These are phyloP conservation scores for Lodderomyces parapsilosis DNA, from an alignment of 1,139 yeast species.

Conservation along the genomic window DNA sequence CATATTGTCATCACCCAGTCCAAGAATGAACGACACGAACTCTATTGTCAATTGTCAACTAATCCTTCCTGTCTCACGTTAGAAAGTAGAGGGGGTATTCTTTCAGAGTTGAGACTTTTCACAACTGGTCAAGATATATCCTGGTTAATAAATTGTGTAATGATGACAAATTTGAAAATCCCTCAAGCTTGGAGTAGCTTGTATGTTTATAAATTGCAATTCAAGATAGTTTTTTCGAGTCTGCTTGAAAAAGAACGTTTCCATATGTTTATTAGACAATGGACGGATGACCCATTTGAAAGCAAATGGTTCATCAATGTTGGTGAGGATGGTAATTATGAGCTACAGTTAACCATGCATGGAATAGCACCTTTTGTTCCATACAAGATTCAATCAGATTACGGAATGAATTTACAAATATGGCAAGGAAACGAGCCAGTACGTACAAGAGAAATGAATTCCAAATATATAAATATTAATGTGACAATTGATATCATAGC, in stretches of 20 bases:
- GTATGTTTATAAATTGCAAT: conserved; percentile 46
- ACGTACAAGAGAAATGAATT: too few relatives aligned
- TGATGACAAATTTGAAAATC: conserved; percentile 41
- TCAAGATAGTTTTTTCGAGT: conserved; percentile 15
- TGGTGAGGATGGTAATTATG: conserved; percentile 19
- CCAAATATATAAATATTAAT: conserved; percentile 12
- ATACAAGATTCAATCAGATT: conserved; percentile 25
- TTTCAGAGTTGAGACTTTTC: conserved; percentile 14
- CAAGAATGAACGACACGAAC: conserved; percentile 8
- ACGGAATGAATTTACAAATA: conserved; percentile 41
- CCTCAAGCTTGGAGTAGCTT: conserved; percentile 64
- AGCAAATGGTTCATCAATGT: conserved; percentile 71
- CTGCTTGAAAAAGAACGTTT: conserved; percentile 23
- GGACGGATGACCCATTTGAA: conserved; percentile 65
- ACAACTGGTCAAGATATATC: conserved; percentile 36
- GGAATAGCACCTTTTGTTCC: conserved; percentile 84
- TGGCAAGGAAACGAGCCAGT: conserved; percentile 45
- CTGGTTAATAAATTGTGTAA: conserved; percentile 45
- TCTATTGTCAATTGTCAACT: conserved; percentile 1
- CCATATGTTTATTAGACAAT: conserved; percentile 68
- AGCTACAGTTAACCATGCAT: conserved; percentile 49
- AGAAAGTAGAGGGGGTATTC: conserved; percentile 21
- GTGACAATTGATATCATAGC: conserved; percentile 42
- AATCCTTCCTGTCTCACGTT: conserved; percentile 19
- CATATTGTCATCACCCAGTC: conserved; percentile 43